These are phyloP conservation scores for Beauveria pseudobassiana DNA, from an alignment of 2,329 filamentous ascomycete genomes.

Conservation along the genomic window DNA sequence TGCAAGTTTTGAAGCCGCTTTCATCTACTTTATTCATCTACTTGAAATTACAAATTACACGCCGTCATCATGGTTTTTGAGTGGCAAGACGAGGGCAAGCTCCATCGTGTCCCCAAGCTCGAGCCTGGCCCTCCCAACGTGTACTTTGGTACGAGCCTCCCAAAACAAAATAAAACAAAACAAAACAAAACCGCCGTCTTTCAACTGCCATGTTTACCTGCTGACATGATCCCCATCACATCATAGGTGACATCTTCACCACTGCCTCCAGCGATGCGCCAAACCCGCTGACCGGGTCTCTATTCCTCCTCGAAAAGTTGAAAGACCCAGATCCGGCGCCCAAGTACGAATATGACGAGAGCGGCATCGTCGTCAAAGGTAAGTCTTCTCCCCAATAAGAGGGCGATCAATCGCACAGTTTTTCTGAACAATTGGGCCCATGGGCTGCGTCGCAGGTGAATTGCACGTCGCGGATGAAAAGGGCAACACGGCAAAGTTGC, in stretches of 20 bases:
- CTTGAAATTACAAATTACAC: background rate
- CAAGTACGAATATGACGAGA: background rate
- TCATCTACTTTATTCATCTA: background rate
- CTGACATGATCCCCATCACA: background rate
- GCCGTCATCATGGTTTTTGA: background rate
- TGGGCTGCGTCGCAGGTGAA: background rate
- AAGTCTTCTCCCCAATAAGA: background rate
- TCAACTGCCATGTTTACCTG: background rate
- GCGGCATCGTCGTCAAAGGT: background rate
- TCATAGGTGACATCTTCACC: background rate
- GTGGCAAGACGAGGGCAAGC: background rate
- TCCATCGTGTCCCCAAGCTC: background rate
- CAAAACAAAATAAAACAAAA: too few species aligned
- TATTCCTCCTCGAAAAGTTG: background rate
- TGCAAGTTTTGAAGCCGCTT: background rate
- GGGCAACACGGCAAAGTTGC: background rate
- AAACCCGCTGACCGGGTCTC: background rate
- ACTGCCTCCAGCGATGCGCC: background rate
- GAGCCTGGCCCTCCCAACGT: background rate
- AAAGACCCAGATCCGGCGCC: background rate
- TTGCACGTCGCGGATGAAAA: background rate
- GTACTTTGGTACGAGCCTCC: background rate
- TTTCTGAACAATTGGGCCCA: too few species aligned
- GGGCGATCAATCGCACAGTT: too few species aligned
- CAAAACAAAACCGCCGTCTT: too few species aligned